phyloP scores from a whole-genome alignment of 768 basidiomycete species.

The Infundibulicybe gibba region DNA sequence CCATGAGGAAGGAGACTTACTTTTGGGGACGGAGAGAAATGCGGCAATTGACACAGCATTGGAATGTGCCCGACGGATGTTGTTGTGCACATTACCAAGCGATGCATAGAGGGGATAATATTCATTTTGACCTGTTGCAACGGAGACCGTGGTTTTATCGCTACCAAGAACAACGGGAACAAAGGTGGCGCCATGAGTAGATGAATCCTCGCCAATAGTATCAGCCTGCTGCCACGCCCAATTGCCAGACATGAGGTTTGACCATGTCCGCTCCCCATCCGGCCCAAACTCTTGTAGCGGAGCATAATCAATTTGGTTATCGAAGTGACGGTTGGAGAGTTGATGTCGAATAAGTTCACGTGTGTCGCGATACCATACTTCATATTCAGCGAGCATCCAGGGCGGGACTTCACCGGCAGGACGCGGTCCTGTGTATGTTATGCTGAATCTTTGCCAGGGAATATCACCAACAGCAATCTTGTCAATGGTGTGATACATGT shows the following conservation, averaged over 20 bases:
- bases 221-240: neutral
- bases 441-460: constrained; percentile 7
- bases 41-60: neutral
- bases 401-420: constrained; percentile 6
- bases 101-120: constrained; percentile 14
- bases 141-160: neutral
- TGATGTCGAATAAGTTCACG: constrained; percentile 16
- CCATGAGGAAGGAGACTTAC: neutral
- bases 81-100: constrained; percentile 7
- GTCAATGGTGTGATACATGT: constrained; percentile 23
- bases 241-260: neutral
- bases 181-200: neutral
- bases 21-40: neutral
- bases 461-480: constrained; percentile 12
- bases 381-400: constrained; percentile 19
- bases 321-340: constrained; percentile 28
- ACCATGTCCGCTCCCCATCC: neutral
- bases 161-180: neutral
- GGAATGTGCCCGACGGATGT: neutral
- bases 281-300: neutral
- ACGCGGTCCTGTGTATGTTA: constrained; percentile 12
- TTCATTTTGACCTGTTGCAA: constrained; percentile 3
- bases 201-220: neutral
- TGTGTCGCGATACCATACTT: constrained; percentile 23
- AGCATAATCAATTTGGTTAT: constrained; percentile 20